Percentiles rank a stretch among this genome's conserved stretches.
phyloP scores from a whole-genome alignment of 2,329 filamentous ascomycete species.

The Fusarium siculi region DNA sequence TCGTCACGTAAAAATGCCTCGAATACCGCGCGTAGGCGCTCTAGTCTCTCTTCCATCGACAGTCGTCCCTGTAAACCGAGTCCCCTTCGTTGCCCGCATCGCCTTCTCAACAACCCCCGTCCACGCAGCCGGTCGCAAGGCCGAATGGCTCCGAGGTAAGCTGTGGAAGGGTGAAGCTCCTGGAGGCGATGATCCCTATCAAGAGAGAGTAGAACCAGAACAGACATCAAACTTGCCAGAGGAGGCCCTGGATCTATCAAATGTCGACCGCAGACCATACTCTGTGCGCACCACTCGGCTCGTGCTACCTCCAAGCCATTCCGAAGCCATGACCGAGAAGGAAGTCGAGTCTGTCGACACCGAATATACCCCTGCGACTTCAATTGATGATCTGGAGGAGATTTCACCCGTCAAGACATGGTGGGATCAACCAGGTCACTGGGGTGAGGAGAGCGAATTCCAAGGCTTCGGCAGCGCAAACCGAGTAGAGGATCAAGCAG shows the following conservation, averaged over 20 bases:
- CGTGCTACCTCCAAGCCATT: slow-evolving; percentile 48
- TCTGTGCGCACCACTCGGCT: slow-evolving; percentile 47
- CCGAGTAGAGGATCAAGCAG: slow-evolving; percentile 55
- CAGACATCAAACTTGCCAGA: slow-evolving; percentile 46
- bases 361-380: slow-evolving; percentile 60
- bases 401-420: slow-evolving; percentile 60
- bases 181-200: slow-evolving; percentile 53
- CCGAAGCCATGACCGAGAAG: slow-evolving; percentile 49
- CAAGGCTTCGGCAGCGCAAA: slow-evolving; percentile 54
- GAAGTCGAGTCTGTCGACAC: slow-evolving; percentile 46
- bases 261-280: slow-evolving; percentile 39
- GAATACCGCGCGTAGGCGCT: slow-evolving; percentile 53
- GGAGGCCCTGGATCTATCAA: slow-evolving; percentile 43
- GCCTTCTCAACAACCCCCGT: slow-evolving; percentile 49
- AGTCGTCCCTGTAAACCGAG: slow-evolving; percentile 39
- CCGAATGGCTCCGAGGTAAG: slow-evolving; percentile 53
- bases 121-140: slow-evolving; percentile 45
- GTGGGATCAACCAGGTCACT: slow-evolving; percentile 66
- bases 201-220: slow-evolving; percentile 46
- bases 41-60: slow-evolving; percentile 47
- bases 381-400: slow-evolving; percentile 57
- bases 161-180: slow-evolving; percentile 55
- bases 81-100: slow-evolving; percentile 43
- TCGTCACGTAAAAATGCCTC: slow-evolving; percentile 51
- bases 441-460: slow-evolving; percentile 59